These are phyloP conservation scores for Aspergillus cejpii DNA, from an alignment of 2,329 filamentous ascomycete genomes.

Conservation along the genomic window DNA sequence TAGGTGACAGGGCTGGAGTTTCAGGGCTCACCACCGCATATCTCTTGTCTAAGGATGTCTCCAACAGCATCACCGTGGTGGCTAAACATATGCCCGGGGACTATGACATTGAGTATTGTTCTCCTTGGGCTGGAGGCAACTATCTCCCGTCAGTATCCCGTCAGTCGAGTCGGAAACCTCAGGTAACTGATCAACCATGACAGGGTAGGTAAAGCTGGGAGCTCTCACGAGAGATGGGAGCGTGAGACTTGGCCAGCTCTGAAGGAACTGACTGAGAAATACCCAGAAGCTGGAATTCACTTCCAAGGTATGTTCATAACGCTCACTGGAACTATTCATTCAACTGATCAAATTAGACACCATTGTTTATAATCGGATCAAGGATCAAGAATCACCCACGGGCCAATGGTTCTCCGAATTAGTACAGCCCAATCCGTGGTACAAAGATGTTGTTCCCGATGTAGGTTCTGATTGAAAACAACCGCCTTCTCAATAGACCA, in stretches of 20 bases:
- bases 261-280: conserved; percentile 53
- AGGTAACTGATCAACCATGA: conserved; percentile 5
- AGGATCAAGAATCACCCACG: conserved; percentile 52
- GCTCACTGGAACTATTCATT: not conserved
- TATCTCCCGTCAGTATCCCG: conserved; percentile 56
- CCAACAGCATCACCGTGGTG: conserved; percentile 60
- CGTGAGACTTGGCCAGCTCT: conserved; percentile 59
- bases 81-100: conserved; percentile 92
- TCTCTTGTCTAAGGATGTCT: conserved; percentile 51
- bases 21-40: conserved; percentile 60
- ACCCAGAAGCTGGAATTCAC: conserved; percentile 73
- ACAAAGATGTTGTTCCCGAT: conserved; percentile 62
- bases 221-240: conserved; percentile 49
- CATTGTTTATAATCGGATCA: conserved; percentile 54
- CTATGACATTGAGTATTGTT: conserved; percentile 84
- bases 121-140: conserved; percentile 82
- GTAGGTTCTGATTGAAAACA: conserved; percentile 32
- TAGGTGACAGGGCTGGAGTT: conserved; percentile 53
- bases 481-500: not conserved
- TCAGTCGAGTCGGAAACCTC: not conserved
- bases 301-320: conserved; percentile 55
- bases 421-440: conserved; percentile 65
- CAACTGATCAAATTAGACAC: conserved; percentile 34
- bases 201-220: conserved; percentile 38
- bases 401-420: conserved; percentile 61